phyloP scores from a whole-genome alignment of 768 basidiomycete genomes.

The Aureoboletus auriporus region DNA sequence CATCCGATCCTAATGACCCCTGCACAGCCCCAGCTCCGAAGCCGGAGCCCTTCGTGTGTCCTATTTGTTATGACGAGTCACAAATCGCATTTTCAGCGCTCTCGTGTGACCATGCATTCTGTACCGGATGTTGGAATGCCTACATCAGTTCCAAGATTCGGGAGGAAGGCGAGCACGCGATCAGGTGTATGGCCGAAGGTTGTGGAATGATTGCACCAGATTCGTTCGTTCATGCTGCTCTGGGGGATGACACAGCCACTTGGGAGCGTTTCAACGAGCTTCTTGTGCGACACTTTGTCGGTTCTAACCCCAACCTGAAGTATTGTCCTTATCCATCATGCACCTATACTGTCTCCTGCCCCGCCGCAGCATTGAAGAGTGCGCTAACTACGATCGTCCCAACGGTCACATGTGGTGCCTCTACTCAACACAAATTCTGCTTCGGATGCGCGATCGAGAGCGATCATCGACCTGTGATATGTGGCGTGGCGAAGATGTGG shows the following conservation, averaged over 20 bases:
- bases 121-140: slow-evolving; percentile 77
- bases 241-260: slow-evolving; percentile 52
- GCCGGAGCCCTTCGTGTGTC: slow-evolving; percentile 71
- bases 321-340: slow-evolving; percentile 97
- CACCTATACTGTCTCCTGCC: slow-evolving; percentile 90
- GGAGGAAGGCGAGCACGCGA: slow-evolving; percentile 69
- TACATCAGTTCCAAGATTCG: slow-evolving; percentile 79
- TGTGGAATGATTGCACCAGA: slow-evolving; percentile 67
- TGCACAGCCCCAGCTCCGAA: slow-evolving; percentile 22
- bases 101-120: slow-evolving; percentile 82
- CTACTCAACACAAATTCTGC: slow-evolving; percentile 74
- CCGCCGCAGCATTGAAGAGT: slow-evolving; percentile 69
- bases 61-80: slow-evolving; percentile 87
- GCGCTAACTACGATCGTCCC: slow-evolving; percentile 80
- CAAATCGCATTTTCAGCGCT: slow-evolving; percentile 68
- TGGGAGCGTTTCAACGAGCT: slow-evolving; percentile 81
- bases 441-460: slow-evolving; percentile 89
- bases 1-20: background rate
- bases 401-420: slow-evolving; percentile 79
- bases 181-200: slow-evolving; percentile 79
- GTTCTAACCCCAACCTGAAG: slow-evolving; percentile 74
- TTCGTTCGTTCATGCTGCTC: slow-evolving; percentile 51
- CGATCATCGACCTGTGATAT: slow-evolving; percentile 91
- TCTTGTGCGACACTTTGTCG: slow-evolving; percentile 86
- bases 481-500: slow-evolving; percentile 88